Evolutionary conservation across 306 rosid species (phyloP).

Genomic region (Geum urbanum): DNA sequence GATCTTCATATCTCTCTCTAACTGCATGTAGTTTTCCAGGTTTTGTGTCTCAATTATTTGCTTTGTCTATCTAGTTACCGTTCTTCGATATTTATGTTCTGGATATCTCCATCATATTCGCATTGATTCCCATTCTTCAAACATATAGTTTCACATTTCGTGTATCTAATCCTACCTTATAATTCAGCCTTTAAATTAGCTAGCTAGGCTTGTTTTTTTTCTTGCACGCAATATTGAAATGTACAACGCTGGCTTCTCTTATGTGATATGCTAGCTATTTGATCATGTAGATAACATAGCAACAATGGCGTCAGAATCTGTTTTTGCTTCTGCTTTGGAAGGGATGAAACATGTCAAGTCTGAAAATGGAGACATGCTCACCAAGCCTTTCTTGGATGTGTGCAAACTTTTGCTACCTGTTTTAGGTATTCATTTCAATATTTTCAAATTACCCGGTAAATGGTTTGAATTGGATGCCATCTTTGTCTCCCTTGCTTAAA

Average conservation of each 20-base stretch:
- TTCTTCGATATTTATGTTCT: neutral
- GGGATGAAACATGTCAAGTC: conserved; percentile 51
- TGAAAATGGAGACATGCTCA: conserved; percentile 50
- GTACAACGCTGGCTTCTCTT: neutral
- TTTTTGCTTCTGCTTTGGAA: conserved; percentile 51
- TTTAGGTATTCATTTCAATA: conserved; percentile 38
- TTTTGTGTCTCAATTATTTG: neutral
- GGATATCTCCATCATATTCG: neutral
- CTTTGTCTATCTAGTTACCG: neutral
- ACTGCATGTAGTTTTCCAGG: neutral
- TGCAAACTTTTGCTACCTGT: conserved; percentile 69
- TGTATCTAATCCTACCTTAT: neutral
- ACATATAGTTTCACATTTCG: neutral
- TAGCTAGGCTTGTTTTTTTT: neutral
- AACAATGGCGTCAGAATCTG: conserved; percentile 46
- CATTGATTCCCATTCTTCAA: neutral
- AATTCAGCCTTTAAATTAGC: no score
- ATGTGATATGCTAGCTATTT: neutral
- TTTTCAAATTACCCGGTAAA: neutral
- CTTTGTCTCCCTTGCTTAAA: neutral
- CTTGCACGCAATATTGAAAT: conserved; percentile 14
- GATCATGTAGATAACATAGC: neutral
- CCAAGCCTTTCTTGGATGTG: conserved; percentile 65
- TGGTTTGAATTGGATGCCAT: conserved; percentile 1
- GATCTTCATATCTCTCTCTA: neutral